Percentiles rank a stretch among this genome's conserved stretches.
phyloP scores from a whole-genome alignment of 163 green algal species.

The Coccomyxa subellipsoidea region DNA sequence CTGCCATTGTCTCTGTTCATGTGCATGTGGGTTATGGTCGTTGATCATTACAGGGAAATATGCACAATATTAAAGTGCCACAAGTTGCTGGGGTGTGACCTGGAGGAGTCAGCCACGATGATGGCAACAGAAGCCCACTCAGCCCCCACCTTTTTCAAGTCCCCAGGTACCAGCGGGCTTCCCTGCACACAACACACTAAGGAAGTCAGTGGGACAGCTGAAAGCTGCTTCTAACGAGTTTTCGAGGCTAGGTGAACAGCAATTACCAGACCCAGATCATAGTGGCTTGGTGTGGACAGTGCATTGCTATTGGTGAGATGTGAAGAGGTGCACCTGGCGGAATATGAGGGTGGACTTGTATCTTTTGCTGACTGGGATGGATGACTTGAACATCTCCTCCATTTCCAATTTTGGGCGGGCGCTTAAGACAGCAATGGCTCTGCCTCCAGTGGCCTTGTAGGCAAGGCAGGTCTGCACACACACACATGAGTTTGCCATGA shows the following conservation, averaged over 20 bases:
- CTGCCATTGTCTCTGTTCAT: too few relatives aligned
- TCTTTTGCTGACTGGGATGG: conserved; percentile 5
- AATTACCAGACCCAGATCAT: too few relatives aligned
- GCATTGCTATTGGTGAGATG: too few relatives aligned
- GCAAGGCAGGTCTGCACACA: conserved; percentile 36
- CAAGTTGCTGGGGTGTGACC: too few relatives aligned
- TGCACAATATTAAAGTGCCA: too few relatives aligned
- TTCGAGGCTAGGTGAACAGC: background rate
- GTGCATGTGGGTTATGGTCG: too few relatives aligned
- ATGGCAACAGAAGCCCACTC: conserved; percentile 19
- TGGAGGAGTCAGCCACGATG: conserved; percentile 41
- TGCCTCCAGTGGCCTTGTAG: conserved; percentile 17
- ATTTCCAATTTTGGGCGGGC: conserved; percentile 46
- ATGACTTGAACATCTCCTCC: conserved; percentile 38
- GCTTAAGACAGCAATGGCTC: conserved; percentile 35
- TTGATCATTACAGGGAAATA: too few relatives aligned
- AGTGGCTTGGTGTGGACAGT: too few relatives aligned
- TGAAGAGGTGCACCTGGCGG: conserved; percentile 21
- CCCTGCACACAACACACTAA: conserved; percentile 17
- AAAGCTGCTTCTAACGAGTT: background rate
- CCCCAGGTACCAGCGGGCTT: conserved; percentile 36
- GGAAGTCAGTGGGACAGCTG: too few relatives aligned
- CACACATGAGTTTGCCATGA: too few relatives aligned
- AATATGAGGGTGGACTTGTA: conserved; percentile 25
- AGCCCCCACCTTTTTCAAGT: conserved; percentile 36